Evolutionary conservation across 805 yeast genomes (phyloP).

Genomic region (Cephaloascus fragrans): DNA sequence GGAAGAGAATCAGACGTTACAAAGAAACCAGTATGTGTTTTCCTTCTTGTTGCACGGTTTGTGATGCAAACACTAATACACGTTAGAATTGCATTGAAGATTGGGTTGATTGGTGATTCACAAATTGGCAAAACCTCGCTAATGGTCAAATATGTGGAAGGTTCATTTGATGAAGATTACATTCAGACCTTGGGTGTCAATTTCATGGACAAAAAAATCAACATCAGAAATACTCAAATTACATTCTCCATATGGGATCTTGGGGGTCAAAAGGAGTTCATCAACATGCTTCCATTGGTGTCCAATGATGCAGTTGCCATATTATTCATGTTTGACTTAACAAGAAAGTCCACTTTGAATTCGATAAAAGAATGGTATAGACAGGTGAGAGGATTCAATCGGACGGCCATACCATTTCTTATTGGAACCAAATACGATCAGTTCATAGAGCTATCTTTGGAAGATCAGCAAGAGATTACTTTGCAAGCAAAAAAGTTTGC

Average conservation of each 20-base stretch:
- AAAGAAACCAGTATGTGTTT: conserved; percentile 25
- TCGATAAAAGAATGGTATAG: conserved; percentile 94
- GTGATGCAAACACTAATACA: conserved; percentile 10
- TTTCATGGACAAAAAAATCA: conserved; percentile 84
- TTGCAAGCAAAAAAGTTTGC: conserved; percentile 79
- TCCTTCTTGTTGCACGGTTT: not conserved
- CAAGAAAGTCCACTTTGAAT: conserved; percentile 75
- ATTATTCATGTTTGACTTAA: conserved; percentile 81
- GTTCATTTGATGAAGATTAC: conserved; percentile 82
- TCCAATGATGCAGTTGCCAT: conserved; percentile 89
- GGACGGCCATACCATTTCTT: conserved; percentile 81
- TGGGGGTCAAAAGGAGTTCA: conserved; percentile 93
- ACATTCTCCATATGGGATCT: conserved; percentile 92
- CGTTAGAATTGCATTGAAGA: conserved; percentile 57
- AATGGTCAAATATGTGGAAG: conserved; percentile 97
- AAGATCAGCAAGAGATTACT: conserved; percentile 79
- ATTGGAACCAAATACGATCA: conserved; percentile 92
- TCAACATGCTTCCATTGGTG: conserved; percentile 90
- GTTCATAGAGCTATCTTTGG: conserved; percentile 68
- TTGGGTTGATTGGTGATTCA: conserved; percentile 92
- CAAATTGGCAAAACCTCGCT: conserved; percentile 93
- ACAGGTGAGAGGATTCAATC: conserved; percentile 82
- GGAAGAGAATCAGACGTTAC: conserved; percentile 16
- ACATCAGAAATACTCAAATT: conserved; percentile 76
- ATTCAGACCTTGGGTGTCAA: conserved; percentile 94